These are phyloP conservation scores for Penicillium expansum DNA, from an alignment of 2,329 filamentous ascomycete species.

Conservation along the genomic window DNA sequence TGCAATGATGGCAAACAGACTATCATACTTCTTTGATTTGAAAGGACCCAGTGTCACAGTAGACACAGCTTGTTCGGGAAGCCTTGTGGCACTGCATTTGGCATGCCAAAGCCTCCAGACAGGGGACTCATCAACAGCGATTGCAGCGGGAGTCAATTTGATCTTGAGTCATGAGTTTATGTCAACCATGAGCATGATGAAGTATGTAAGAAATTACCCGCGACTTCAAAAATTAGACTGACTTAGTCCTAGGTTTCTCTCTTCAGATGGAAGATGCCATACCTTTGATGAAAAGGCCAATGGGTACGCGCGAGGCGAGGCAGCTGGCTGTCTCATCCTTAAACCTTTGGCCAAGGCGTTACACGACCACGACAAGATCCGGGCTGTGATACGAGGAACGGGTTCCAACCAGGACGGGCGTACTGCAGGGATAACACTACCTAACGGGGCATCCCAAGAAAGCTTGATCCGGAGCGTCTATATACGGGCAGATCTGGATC, in stretches of 20 bases:
- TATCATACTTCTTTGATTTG: conserved; percentile 36
- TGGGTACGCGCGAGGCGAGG: conserved; percentile 51
- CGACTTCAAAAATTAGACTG: neutral
- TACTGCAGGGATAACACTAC: conserved; percentile 46
- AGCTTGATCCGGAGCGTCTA: conserved; percentile 32
- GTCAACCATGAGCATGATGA: conserved; percentile 26
- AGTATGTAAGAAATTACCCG: neutral
- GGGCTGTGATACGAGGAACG: conserved; percentile 43
- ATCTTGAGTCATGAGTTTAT: conserved; percentile 30
- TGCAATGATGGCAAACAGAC: conserved; percentile 29
- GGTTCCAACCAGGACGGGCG: conserved; percentile 48
- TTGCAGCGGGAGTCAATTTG: conserved; percentile 28
- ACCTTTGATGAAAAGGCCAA: conserved; percentile 42
- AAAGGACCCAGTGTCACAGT: conserved; percentile 34
- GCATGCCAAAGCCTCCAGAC: conserved; percentile 30
- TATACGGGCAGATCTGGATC: conserved; percentile 21
- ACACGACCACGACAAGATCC: conserved; percentile 43
- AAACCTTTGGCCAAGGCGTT: conserved; percentile 46
- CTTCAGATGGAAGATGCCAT: conserved; percentile 29
- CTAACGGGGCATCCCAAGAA: conserved; percentile 36
- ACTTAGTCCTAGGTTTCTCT: conserved; percentile 22
- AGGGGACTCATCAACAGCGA: conserved; percentile 23
- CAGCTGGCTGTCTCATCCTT: conserved; percentile 41
- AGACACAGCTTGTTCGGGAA: conserved; percentile 36
- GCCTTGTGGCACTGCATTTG: conserved; percentile 33